Evolutionary conservation across 306 rosid species (phyloP), one percentile per base, ranked within the genome.

Genomic region (Myrica gale): DNA sequence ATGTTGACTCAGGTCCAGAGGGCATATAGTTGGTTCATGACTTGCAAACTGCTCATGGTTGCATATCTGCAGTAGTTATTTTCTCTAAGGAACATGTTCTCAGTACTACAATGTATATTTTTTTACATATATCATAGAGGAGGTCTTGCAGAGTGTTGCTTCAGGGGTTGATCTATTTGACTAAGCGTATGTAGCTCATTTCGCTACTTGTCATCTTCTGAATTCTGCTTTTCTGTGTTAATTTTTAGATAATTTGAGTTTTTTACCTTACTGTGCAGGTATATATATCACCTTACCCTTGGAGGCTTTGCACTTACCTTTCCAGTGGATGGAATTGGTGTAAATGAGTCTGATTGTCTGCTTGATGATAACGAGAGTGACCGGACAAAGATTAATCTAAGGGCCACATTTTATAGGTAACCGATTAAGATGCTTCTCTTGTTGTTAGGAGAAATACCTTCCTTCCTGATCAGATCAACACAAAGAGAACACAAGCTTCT

Each of bases 131-230:
- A 76, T 69, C 68, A 72, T 42, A 19, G 98, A 95, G 92, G 98
- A 95, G 87, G 88, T 92, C 81, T 85, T 95, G 88, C 96, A 92
- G 85, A 97, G 98, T 12, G 73, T 92, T 81, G 90, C 91, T 80
- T 87, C 96, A 0, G 96, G 97, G 73, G 74, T 95, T 47, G 98
- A 92, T 83, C 89, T 95, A 45, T 95, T 92, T 83, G 96, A 92
- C 74, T 89, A 97, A 13, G 79, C 89, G 97, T 92, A 84, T 56
- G 98, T 79, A 57, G 78, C 80, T 23, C 26, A 23, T 23, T 74
- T 79, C 68, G 41, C 60, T 63, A 68, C 70, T 23, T 75, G 21
- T 65, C 68, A 71, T 23, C 70, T 74, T 16, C 15, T 32, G 50
- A 72, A 39, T 46, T 52, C 76, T 45, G 73, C 47, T 45, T 44